Evolutionary conservation across 768 basidiomycete genomes (phyloP).

Genomic region (Coprinopsis sp.): DNA sequence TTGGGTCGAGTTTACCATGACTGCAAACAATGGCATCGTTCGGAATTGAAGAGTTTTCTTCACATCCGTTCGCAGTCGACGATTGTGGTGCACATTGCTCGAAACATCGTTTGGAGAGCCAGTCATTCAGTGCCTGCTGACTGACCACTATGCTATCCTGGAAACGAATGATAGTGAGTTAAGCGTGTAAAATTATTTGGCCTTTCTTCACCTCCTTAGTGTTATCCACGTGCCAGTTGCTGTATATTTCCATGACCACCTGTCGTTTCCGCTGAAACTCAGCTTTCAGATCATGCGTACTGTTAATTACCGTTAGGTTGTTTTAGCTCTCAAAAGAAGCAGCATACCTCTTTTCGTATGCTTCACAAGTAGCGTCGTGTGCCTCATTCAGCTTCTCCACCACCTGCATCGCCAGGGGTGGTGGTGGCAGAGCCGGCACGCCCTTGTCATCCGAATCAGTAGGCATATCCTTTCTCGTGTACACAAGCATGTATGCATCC

Average conservation of each 20-base stretch:
- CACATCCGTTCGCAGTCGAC: not conserved
- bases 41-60: constrained; percentile 21
- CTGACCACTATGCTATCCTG: constrained; percentile 58
- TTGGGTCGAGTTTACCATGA: constrained; percentile 61
- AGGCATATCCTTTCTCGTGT: constrained; percentile 43
- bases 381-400: constrained; percentile 51
- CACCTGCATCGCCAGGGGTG: constrained; percentile 47
- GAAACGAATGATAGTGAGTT: constrained; percentile 1
- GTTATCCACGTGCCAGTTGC: constrained; percentile 9
- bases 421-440: constrained; percentile 38
- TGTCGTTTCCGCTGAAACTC: constrained; percentile 48
- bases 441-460: constrained; percentile 2
- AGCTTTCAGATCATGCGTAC: constrained; percentile 32
- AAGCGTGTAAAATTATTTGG: not conserved
- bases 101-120: constrained; percentile 45
- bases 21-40: constrained; percentile 51
- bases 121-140: constrained; percentile 53
- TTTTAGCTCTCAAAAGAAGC: not conserved
- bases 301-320: constrained; percentile 27
- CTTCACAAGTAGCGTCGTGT: constrained; percentile 51
- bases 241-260: constrained; percentile 58
- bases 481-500: constrained; percentile 96
- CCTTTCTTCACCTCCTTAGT: not conserved
- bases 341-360: constrained; percentile 43
- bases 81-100: constrained; percentile 12